These are phyloP conservation scores for Spiromastix sp. DNA, from an alignment of 2,329 filamentous ascomycete species.

Conservation along the genomic window DNA sequence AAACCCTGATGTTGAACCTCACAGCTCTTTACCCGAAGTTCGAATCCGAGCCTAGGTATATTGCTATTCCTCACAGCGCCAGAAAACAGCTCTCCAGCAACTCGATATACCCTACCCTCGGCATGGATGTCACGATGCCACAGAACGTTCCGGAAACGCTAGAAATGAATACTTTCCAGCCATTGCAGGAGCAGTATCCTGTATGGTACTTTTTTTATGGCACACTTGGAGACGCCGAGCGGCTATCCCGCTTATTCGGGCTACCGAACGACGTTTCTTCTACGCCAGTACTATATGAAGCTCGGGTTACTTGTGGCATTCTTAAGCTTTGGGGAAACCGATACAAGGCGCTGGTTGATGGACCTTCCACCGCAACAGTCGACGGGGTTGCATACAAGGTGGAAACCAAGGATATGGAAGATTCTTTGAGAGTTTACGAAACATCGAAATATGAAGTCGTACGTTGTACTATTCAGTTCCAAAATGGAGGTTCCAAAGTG, in stretches of 20 bases:
- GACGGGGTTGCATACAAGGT: conserved; percentile 1
- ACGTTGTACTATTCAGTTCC: too few species aligned
- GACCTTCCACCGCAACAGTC: neutral
- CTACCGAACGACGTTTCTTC: neutral
- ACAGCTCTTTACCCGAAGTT: conserved; percentile 4
- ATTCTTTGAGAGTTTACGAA: too few species aligned
- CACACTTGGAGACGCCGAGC: conserved; percentile 21
- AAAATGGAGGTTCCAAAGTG: too few species aligned
- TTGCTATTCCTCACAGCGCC: conserved; percentile 15
- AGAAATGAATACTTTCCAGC: conserved; percentile 7
- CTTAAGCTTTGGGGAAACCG: conserved; percentile 28
- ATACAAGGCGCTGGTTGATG: conserved; percentile 31
- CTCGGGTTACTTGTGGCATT: conserved; percentile 20
- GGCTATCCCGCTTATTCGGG: neutral
- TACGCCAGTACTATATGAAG: conserved; percentile 11
- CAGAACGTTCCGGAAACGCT: conserved; percentile 14
- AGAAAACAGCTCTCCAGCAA: conserved; percentile 17
- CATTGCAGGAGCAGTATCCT: conserved; percentile 21
- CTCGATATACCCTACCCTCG: conserved; percentile 16
- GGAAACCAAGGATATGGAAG: neutral
- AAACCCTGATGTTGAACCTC: conserved; percentile 11
- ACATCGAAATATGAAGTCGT: too few species aligned
- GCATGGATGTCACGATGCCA: conserved; percentile 19
- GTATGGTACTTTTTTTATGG: conserved; percentile 39
- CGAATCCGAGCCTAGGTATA: conserved; percentile 17